Conservation (phyloP, 2,329 filamentous ascomycete genomes). For the Tolypocladium cylindrosporum region DNA sequence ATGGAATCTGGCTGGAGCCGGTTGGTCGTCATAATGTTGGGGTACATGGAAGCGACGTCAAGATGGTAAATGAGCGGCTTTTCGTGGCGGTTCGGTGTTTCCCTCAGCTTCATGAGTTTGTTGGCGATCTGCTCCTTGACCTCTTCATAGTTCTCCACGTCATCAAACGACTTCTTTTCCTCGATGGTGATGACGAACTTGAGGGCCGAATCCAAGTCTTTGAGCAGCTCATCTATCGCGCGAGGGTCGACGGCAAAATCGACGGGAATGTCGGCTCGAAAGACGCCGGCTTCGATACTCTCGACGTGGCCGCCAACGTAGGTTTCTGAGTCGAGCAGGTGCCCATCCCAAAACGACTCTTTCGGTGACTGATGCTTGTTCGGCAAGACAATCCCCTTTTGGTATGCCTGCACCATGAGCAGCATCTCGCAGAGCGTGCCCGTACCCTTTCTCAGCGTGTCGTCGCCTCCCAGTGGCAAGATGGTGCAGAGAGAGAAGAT, state of each 20-base stretch:
- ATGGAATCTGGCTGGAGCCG: slow-evolving; percentile 97
- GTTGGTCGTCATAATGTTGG: slow-evolving; percentile 99
- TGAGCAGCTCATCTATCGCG: slow-evolving; percentile 80
- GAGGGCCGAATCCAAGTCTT: slow-evolving; percentile 79
- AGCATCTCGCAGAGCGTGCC: slow-evolving; percentile 99
- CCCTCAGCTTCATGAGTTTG: slow-evolving; percentile 61
- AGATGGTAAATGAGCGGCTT: slow-evolving; percentile 91
- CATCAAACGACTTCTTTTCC: slow-evolving; percentile 71
- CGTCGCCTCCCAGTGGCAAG: slow-evolving; percentile 83
- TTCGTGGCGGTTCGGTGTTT: slow-evolving; percentile 76
- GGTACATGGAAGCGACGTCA: slow-evolving; percentile 98
- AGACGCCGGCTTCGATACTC: slow-evolving; percentile 97
- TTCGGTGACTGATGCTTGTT: slow-evolving; percentile 91
- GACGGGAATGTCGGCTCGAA: slow-evolving; percentile 88
- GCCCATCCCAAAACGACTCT: slow-evolving; percentile 93
- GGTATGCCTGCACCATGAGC: slow-evolving; percentile 95
- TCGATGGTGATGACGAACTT: slow-evolving; percentile 80
- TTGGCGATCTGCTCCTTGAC: slow-evolving; percentile 74
- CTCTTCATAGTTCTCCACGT: slow-evolving; percentile 73
- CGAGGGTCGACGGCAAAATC: slow-evolving; percentile 85
- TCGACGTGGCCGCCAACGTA: slow-evolving; percentile 98
- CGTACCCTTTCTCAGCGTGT: slow-evolving; percentile 88
- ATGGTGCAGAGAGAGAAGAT: slow-evolving; percentile 98
- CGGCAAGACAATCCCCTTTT: slow-evolving; percentile 82
- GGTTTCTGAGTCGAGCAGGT: slow-evolving; percentile 91